Base-by-base conservation (phyloP, 208 protist genomes). In the Phytomonas sp. region DNA sequence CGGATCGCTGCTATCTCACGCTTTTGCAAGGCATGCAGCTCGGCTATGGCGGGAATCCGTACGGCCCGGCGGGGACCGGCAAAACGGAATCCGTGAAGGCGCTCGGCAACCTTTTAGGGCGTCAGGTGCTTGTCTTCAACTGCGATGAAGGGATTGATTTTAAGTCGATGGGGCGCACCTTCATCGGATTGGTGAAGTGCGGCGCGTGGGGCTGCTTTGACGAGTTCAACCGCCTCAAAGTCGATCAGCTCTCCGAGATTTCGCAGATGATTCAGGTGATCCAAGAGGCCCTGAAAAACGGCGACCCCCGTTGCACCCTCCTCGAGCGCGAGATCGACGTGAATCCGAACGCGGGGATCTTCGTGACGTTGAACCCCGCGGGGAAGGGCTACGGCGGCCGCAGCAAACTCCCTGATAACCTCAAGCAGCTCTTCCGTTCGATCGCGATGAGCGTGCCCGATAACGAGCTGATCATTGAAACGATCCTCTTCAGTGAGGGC, bases 201-300 rank as follows among this genome's bases (percentile, higher is more conserved):
- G 98, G 98, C 11, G 98, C 98, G 51, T 99, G 98, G 98, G 98
- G 98, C 29, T 99, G 98, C 87, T 99, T 99, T 78, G 98, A 99
- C 83, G 98, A 99, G 87, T 99, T 99, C 89, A 99, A 99, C 80
- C 92, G 98, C 31, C 85, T 99, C 32, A 98, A 99, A 79, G 93
- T 98, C 65, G 98, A 99, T 76, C 97, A 99, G 77, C 85, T 99
- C 17, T 99, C 98, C 1, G 98, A 98, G 8, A 86, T 99, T 17
- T 99, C 97, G 32, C 96, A 99, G 80, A 98, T 99, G 94, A 99
- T 99, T 82, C 98, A 99, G 82, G 84, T 98, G 11, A 99, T 99
- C 71, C 98, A 99, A 80, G 91, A 92, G 63, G 97, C 98, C 0
- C 84, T 99, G 37, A 99, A 99, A 77, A 90, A 88, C 70, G 79